phyloP scores from a whole-genome alignment of 768 basidiomycete genomes.

The Xerocomellus amylosporus region DNA sequence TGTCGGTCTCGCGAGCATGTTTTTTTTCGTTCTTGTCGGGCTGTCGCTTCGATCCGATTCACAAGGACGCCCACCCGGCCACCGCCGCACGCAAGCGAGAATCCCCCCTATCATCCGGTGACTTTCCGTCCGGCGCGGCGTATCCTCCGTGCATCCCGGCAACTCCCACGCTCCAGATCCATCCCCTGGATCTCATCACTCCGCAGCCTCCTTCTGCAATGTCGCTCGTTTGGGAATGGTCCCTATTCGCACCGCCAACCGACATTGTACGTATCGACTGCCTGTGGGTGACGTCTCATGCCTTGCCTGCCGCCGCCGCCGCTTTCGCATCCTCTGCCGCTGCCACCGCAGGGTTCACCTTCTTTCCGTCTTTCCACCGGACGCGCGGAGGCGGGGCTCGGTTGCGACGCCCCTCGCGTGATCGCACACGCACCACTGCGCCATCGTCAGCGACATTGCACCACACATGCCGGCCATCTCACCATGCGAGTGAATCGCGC shows the following conservation, averaged over 20 bases:
- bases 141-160: constrained; percentile 19
- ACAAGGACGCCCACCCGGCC: constrained; percentile 10
- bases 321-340: constrained; percentile 89
- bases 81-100: constrained; percentile 10
- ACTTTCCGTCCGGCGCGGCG: constrained; percentile 27
- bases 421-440: constrained; percentile 95
- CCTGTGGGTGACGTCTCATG: constrained; percentile 29
- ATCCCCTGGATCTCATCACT: neutral
- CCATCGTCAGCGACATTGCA: neutral
- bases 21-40: constrained; percentile 15
- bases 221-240: too few relatives aligned
- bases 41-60: constrained; percentile 18
- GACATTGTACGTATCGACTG: too few relatives aligned
- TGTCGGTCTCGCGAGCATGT: constrained; percentile 6
- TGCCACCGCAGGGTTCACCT: constrained; percentile 92
- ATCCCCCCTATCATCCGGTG: constrained; percentile 20
- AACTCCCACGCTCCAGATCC: neutral
- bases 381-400: constrained; percentile 95
- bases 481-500: constrained; percentile 99
- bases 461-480: constrained; percentile 24
- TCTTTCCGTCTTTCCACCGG: constrained; percentile 94
- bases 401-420: constrained; percentile 93
- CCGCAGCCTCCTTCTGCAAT: too few relatives aligned
- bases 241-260: too few relatives aligned
- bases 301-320: constrained; percentile 47